Percentiles rank a stretch among this genome's conserved stretches.
phyloP scores from a whole-genome alignment of 2,329 filamentous ascomycete species.

The Metarhizium robertsii region DNA sequence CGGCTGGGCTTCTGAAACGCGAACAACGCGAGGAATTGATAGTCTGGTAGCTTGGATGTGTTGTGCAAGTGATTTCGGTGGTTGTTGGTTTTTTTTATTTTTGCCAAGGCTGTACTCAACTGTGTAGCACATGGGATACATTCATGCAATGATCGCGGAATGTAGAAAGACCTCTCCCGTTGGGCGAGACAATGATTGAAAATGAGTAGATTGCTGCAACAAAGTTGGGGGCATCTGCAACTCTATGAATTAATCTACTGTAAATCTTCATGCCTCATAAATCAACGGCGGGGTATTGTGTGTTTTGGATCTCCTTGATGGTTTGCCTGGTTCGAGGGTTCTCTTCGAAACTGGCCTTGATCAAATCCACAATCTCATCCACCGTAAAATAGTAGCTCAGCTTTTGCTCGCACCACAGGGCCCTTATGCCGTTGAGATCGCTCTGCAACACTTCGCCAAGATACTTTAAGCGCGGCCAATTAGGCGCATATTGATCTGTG shows the following conservation, averaged over 20 bases:
- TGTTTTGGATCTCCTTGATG: slow-evolving; percentile 46
- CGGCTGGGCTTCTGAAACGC: neutral
- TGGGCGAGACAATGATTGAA: no score
- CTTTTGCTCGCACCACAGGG: slow-evolving; percentile 57
- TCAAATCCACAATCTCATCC: slow-evolving; percentile 53
- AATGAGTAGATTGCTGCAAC: no score
- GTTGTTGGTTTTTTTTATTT: no score
- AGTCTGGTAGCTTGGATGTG: neutral
- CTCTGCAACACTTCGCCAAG: slow-evolving; percentile 57
- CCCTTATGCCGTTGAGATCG: slow-evolving; percentile 54
- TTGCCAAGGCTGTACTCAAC: no score
- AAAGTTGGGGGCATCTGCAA: no score
- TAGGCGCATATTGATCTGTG: slow-evolving; percentile 51
- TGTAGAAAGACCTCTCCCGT: no score
- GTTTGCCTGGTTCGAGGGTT: slow-evolving; percentile 50
- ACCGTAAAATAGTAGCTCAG: slow-evolving; percentile 53
- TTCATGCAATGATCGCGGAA: no score
- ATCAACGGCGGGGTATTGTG: slow-evolving; percentile 29
- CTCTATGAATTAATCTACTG: no score
- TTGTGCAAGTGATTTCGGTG: neutral
- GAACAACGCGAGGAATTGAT: neutral
- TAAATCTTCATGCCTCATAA: neutral
- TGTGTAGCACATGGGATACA: no score
- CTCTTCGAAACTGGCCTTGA: slow-evolving; percentile 55
- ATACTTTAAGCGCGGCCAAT: slow-evolving; percentile 56